phyloP scores from a whole-genome alignment of 345 rosid genomes.

The Barbarea vulgaris region DNA sequence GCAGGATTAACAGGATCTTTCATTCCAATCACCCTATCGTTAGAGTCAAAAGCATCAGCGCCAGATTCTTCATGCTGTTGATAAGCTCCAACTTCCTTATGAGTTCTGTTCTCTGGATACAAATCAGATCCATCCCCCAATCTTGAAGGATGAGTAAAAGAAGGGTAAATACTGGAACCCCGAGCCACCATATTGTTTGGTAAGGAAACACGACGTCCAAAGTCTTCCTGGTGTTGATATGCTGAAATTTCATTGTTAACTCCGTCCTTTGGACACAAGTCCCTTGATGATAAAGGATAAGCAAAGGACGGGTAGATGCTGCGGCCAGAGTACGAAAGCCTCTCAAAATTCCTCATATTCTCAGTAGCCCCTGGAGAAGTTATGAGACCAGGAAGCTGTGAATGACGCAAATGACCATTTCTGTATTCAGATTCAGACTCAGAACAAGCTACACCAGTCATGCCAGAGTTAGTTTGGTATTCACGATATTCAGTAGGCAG shows the following conservation, averaged over 20 bases:
- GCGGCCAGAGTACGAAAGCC: conserved; percentile 25
- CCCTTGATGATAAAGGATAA: conserved; percentile 19
- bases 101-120: conserved; percentile 27
- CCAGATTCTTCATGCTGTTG: conserved; percentile 33
- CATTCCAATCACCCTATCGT: conserved; percentile 20
- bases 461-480: conserved; percentile 18
- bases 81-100: conserved; percentile 18
- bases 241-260: not conserved
- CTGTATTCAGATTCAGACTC: conserved; percentile 35
- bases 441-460: conserved; percentile 25
- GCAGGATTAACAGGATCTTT: conserved; percentile 5
- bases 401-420: conserved; percentile 24
- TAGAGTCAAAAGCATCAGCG: conserved; percentile 32
- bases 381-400: conserved; percentile 31
- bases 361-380: conserved; percentile 21
- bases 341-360: conserved; percentile 27
- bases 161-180: conserved; percentile 36
- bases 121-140: conserved; percentile 26
- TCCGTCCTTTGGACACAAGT: conserved; percentile 12
- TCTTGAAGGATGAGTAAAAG: conserved; percentile 19
- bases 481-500: conserved; percentile 33
- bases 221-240: conserved; percentile 31
- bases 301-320: conserved; percentile 40
- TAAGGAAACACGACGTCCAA: conserved; percentile 11
- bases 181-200: not conserved